phyloP scores from a whole-genome alignment of 139 green algal genomes.

The Auxenochlorella pyrenoidosa region DNA sequence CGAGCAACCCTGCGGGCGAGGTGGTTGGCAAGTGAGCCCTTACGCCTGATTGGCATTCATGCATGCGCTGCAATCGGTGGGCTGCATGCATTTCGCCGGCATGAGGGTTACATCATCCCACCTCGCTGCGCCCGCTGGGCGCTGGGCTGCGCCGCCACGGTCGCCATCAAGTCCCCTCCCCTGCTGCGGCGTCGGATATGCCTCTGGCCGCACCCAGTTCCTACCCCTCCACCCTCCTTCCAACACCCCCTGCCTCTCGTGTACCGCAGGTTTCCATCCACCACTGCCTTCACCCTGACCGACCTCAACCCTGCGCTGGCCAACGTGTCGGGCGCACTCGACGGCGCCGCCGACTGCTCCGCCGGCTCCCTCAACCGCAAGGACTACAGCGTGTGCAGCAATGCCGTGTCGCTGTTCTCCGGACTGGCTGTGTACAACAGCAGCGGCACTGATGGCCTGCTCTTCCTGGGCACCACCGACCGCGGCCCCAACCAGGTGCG shows the following conservation, averaged over 20 bases:
- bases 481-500: slow-evolving; percentile 4
- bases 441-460: not conserved
- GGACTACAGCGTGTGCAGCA: not conserved
- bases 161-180: no score
- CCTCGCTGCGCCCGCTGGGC: no score
- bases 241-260: no score
- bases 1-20: not conserved
- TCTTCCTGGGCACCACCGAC: not conserved
- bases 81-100: not conserved
- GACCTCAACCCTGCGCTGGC: not conserved
- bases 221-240: no score
- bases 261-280: not conserved
- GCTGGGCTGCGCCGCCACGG: no score
- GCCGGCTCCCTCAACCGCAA: not conserved
- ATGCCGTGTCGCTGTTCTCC: not conserved
- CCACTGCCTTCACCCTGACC: not conserved
- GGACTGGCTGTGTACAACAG: not conserved
- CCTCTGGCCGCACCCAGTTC: no score
- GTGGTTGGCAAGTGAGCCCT: not conserved
- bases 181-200: no score
- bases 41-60: no score
- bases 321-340: not conserved
- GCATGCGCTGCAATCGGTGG: not conserved
- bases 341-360: not conserved
- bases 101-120: no score